A percentile compares a stretch with the other conserved stretches of the same genome.
phyloP scores from a whole-genome alignment of 768 basidiomycete species.

The Coprinellus micaceus region DNA sequence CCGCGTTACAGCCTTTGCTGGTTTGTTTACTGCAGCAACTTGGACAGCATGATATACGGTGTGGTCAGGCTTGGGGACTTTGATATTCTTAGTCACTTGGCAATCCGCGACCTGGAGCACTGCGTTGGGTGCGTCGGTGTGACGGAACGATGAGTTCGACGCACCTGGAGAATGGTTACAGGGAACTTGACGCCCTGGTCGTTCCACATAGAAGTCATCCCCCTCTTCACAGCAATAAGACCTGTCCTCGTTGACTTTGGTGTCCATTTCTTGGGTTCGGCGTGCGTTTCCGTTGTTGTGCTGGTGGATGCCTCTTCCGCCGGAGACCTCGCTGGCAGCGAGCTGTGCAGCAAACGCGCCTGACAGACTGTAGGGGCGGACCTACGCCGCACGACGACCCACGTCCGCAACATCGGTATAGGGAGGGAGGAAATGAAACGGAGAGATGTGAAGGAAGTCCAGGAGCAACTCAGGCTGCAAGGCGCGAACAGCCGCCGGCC shows the following conservation, averaged over 20 bases:
- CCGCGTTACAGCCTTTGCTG: conserved; percentile 64
- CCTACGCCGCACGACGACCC: conserved; percentile 41
- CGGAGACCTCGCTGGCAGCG: conserved; percentile 29
- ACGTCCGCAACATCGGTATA: conserved; percentile 49
- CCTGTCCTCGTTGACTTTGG: conserved; percentile 86
- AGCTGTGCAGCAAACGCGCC: conserved; percentile 42
- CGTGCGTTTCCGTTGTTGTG: conserved; percentile 15
- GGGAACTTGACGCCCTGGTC: conserved; percentile 83
- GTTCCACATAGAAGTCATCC: conserved; percentile 94
- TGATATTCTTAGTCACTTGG: conserved; percentile 81
- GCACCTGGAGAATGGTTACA: conserved; percentile 91
- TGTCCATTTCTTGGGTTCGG: conserved; percentile 63
- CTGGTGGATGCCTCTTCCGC: conserved; percentile 24
- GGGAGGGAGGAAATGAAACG: neutral
- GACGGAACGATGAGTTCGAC: conserved; percentile 16
- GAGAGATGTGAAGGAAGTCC: neutral
- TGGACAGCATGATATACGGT: conserved; percentile 90
- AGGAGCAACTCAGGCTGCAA: neutral
- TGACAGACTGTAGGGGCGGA: conserved; percentile 22
- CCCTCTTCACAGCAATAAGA: conserved; percentile 89
- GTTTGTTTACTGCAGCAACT: conserved; percentile 78
- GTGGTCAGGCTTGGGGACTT: conserved; percentile 57
- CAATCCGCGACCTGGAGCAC: conserved; percentile 71
- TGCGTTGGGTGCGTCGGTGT: conserved; percentile 4
- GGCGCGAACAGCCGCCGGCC: conserved; percentile 9